Base-by-base conservation (phyloP, 2,329 filamentous ascomycete genomes). In the Botrytis byssoidea region DNA sequence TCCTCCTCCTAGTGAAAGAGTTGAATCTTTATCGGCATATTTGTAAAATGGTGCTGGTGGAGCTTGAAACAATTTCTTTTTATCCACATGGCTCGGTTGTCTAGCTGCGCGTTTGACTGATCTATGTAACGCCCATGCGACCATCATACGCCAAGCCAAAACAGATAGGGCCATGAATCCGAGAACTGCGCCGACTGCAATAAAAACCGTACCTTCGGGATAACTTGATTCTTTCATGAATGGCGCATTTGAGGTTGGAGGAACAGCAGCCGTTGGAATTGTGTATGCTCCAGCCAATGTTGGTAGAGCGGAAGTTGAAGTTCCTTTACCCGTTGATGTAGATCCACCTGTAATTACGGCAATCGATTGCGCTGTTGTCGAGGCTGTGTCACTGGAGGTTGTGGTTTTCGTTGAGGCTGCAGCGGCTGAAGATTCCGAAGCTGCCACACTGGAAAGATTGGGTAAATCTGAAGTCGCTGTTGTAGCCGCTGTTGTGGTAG, bases 141-240 rank as follows among this genome's bases (percentile, higher is more conserved):
- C 90, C 73, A 98, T 88, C 69, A 88, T 91, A 75, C 95, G 93
- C 96, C 96, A 99, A 74, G 92, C 86, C 20, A 99, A 86, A 63
- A 98, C 89, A n/a, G 90, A 90, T 14, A 94, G 85, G 18, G 90
- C 93, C 76, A 98, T 89, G 77, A 94, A 91, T 25, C 93, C 96
- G 10, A 99, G 88, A 42, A 94, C 91, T 40, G 94, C 92, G 64
- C 96, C 96, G 1, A 98, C 96, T 35, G 91, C 92, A 79, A 99
- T 99, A 84, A 99, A 99, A 74, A 99, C 92, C 6, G 95, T 98
- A 72, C 96, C 96, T 80, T 98, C 93, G 3, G 96, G 96, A 18
- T 95, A 86, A 71, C 84, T 91, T 0, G 94, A 97, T 79, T 91
- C 90, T 80, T 95, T 91, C 93, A 98, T 97, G 81, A 93, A 99